A percentile compares a stretch with the other conserved stretches of the same genome.
These are phyloP conservation scores for Pouteria glomerata DNA, from an alignment of 148 eudicot genomes.

Conservation along the genomic window DNA sequence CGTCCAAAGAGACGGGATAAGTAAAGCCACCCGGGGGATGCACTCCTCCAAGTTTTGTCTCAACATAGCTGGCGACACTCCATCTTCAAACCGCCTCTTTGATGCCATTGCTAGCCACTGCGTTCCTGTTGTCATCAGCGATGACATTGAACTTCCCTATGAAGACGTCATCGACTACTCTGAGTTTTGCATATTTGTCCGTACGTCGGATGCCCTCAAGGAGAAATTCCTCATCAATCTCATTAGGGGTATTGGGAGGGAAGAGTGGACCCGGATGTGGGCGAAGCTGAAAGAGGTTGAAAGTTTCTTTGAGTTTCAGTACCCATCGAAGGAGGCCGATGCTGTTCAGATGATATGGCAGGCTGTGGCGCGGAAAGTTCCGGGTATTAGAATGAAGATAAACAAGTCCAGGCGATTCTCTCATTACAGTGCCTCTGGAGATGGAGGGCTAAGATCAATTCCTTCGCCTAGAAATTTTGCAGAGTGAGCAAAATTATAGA, in stretches of 20 bases:
- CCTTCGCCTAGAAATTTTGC: constrained; percentile 32
- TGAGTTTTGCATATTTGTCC: constrained; percentile 74
- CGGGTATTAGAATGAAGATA: constrained; percentile 46
- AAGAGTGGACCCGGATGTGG: constrained; percentile 95
- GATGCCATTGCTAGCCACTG: constrained; percentile 96
- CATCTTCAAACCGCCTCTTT: constrained; percentile 90
- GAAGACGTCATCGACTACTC: constrained; percentile 87
- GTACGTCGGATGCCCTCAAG: constrained; percentile 65
- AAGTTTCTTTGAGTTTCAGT: constrained; percentile 59
- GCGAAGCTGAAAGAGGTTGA: constrained; percentile 61
- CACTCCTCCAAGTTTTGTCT: constrained; percentile 89
- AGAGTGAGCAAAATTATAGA: background rate
- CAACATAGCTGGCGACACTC: constrained; percentile 96
- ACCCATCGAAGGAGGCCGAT: constrained; percentile 68
- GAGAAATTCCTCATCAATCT: constrained; percentile 63
- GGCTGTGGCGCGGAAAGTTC: constrained; percentile 63
- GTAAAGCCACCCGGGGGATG: constrained; percentile 70
- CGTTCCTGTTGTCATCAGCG: constrained; percentile 90
- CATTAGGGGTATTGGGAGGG: constrained; percentile 54
- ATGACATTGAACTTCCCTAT: constrained; percentile 85
- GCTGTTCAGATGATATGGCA: constrained; percentile 95
- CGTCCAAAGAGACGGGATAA: constrained; percentile 61
- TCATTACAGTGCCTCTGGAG: constrained; percentile 12
- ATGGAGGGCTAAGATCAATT: background rate
- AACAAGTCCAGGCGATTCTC: constrained; percentile 47